These are phyloP conservation scores for Lycium barbarum DNA, from an alignment of 257 asterid genomes.

Conservation along the genomic window DNA sequence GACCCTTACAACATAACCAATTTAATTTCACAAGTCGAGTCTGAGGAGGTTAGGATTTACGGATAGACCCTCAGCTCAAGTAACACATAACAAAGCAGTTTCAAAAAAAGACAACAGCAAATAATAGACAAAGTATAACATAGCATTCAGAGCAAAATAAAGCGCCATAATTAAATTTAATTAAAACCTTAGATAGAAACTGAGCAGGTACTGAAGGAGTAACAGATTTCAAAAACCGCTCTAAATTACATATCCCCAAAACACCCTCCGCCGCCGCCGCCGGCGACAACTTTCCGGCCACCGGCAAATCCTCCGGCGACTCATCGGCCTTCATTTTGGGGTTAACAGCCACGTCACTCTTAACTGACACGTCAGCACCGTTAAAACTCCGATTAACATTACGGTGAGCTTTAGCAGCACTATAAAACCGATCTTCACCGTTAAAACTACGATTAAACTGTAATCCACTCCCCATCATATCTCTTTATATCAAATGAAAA, in stretches of 20 bases:
- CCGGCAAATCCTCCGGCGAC: conserved; percentile 46
- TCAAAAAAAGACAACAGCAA: too few relatives aligned
- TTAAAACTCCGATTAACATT: conserved; percentile 39
- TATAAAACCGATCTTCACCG: conserved; percentile 83
- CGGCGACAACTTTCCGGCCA: neutral
- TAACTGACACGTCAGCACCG: conserved; percentile 52
- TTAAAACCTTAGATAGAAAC: conserved; percentile 70
- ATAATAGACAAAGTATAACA: too few relatives aligned
- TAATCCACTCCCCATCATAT: conserved; percentile 89
- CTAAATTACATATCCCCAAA: conserved; percentile 63
- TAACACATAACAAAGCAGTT: too few relatives aligned
- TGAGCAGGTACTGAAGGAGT: conserved; percentile 83
- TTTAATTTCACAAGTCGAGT: too few relatives aligned
- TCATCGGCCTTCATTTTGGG: conserved; percentile 40
- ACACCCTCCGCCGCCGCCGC: conserved; percentile 37
- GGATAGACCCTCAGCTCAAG: too few relatives aligned
- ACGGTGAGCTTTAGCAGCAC: conserved; percentile 77
- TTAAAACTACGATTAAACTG: conserved; percentile 83
- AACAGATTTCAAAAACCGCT: conserved; percentile 75
- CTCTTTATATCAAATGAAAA: conserved; percentile 33
- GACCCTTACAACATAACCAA: too few relatives aligned
- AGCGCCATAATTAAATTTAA: neutral
- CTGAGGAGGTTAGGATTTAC: too few relatives aligned
- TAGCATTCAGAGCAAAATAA: too few relatives aligned
- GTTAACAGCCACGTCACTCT: conserved; percentile 65